phyloP scores from a whole-genome alignment of 2,329 filamentous ascomycete genomes.

The Aspergillus bombycis region DNA sequence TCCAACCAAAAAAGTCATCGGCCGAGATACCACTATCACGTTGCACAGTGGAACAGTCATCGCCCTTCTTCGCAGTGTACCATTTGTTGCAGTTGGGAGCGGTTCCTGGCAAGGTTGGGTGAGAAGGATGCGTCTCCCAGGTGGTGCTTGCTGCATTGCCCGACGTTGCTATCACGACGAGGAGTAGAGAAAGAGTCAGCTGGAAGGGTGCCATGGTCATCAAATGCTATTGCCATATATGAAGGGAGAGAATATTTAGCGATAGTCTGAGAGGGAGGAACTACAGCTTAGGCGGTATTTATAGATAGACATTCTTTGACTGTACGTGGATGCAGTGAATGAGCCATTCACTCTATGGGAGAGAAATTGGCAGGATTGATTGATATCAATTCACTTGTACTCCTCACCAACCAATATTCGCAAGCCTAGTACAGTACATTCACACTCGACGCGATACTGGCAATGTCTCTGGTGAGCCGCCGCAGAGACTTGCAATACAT shows the following conservation, averaged over 20 bases:
- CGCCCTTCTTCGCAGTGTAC: slow-evolving; percentile 15
- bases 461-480: neutral
- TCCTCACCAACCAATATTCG: neutral
- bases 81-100: slow-evolving; percentile 12
- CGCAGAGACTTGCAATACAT: neutral
- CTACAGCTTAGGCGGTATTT: neutral
- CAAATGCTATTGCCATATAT: neutral
- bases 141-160: neutral
- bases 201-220: slow-evolving; percentile 1
- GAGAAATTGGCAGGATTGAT: neutral
- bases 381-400: neutral
- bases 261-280: neutral
- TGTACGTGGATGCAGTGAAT: neutral
- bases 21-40: slow-evolving; percentile 6
- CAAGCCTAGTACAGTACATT: neutral
- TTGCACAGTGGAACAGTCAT: slow-evolving; percentile 10
- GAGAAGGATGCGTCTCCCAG: slow-evolving; percentile 7
- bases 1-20: slow-evolving; percentile 15
- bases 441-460: neutral
- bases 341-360: neutral
- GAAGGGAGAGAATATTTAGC: neutral
- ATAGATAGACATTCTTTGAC: neutral
- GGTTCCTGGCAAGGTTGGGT: slow-evolving; percentile 13
- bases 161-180: neutral
- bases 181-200: neutral